These are phyloP conservation scores for Fusarium anthophilum DNA, from an alignment of 2,329 filamentous ascomycete species.

Conservation along the genomic window DNA sequence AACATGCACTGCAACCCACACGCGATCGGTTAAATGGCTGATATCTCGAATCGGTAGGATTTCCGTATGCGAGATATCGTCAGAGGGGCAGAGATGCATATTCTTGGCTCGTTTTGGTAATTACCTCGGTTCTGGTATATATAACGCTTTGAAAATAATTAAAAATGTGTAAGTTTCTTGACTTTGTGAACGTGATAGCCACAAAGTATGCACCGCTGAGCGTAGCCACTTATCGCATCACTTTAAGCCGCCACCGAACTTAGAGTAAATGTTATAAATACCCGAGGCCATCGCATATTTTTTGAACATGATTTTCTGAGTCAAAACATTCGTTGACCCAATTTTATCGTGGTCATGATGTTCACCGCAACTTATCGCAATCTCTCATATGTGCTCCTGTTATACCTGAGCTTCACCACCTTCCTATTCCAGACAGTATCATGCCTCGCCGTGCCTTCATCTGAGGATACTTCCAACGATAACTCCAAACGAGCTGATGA, in stretches of 20 bases:
- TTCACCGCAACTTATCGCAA: background rate
- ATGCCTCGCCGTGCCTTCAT: background rate
- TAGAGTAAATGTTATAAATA: background rate
- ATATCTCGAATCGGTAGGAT: background rate
- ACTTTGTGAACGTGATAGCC: background rate
- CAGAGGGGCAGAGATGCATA: background rate
- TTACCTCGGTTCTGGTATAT: background rate
- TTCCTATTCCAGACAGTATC: background rate
- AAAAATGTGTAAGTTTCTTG: background rate
- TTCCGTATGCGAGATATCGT: background rate
- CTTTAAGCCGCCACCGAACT: background rate
- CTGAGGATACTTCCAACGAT: background rate
- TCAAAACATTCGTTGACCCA: background rate
- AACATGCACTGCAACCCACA: background rate
- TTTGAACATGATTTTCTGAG: fast-evolving
- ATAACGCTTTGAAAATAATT: background rate
- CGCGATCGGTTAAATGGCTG: background rate
- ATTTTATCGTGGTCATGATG: background rate
- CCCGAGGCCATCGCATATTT: fast-evolving
- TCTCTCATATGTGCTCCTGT: background rate
- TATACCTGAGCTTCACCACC: background rate
- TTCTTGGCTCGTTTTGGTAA: background rate
- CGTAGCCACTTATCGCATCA: background rate
- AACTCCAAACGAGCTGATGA: background rate
- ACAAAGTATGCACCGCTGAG: background rate